Percentiles rank a stretch among this genome's conserved stretches.
Conservation (phyloP, 345 rosid species). For the Acer yangbiense region DNA sequence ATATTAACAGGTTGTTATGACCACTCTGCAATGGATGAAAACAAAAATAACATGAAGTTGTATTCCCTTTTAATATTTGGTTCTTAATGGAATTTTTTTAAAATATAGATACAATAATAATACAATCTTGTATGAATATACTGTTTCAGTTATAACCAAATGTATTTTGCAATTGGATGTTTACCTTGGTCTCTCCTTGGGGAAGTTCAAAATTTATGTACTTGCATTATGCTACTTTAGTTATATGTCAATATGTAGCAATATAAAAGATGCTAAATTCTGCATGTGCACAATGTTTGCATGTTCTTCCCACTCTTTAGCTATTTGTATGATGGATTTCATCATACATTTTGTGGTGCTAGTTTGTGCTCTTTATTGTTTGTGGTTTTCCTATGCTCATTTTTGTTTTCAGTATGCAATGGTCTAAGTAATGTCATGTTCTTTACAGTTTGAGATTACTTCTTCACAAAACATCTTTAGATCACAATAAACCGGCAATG, state of each 20-base stretch:
- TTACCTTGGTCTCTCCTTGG: neutral
- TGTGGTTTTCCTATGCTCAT: neutral
- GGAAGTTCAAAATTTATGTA: neutral
- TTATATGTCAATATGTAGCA: neutral
- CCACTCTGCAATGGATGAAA: neutral
- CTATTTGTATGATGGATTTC: neutral
- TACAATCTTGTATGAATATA: neutral
- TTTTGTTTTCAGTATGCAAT: conserved; percentile 10
- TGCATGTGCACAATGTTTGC: neutral
- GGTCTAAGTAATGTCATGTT: conserved; percentile 22
- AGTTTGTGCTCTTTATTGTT: conserved; percentile 11
- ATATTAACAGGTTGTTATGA: conserved; percentile 78
- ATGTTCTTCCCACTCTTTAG: neutral
- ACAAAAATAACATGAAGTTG: neutral
- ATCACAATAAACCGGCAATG: conserved; percentile 45
- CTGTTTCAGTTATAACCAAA: neutral
- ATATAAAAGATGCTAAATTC: neutral
- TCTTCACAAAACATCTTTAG: conserved; percentile 62
- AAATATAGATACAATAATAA: neutral
- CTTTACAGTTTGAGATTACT: conserved; percentile 81
- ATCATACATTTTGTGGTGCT: neutral
- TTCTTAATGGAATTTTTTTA: neutral
- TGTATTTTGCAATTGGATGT: neutral
- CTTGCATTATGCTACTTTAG: neutral
- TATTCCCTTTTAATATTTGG: neutral